Base-by-base conservation (phyloP, 768 basidiomycete species). In the Tubosaeta sp. region DNA sequence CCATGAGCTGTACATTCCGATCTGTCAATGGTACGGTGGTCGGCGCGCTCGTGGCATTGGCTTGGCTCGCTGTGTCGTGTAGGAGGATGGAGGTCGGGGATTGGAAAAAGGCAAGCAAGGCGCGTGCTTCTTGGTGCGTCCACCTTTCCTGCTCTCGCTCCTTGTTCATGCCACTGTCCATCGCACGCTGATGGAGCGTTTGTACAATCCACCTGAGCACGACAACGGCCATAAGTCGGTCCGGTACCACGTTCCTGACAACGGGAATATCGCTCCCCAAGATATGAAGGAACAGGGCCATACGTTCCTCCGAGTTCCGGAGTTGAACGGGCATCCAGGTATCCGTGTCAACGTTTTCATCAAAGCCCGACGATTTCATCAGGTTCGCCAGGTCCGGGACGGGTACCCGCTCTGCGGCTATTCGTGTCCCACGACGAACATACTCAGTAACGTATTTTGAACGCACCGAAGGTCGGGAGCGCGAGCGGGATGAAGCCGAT, bases 61-160 rank as follows among this genome's bases (percentile, higher is more conserved):
- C 22, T 8, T 51, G 58, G 59, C 49, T 12, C 10, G 55, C 63
- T 65, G 62, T 65, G 19, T 43, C 26, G 16, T 5, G 34, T 2
- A 11, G 27, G 4, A 16, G 7, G 4, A 1, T 32, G 51, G 53
- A 55, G 55, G 51, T 54, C 19, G 50, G 44, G 19, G 34, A 39
- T 43, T 50, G 35, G 65, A 83, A 82, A 31, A 81, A 72, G 0
- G 78, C 71, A 39, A 91, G 73, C 61, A 88, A 75, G 27, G 79
- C 80, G 4, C 62, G 72, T 4, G 80, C 84, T 63, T 92, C 89
- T 6, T 66, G 70, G 54, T 67, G 73, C 0, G 83, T 85, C 89
- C 89, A 92, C 25, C 79, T 73, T 62, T 88, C 88, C 56, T 74
- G 76, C 53, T 84, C 79, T 37, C 81, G 76, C n/a, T 81, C 84